Base-by-base conservation (phyloP, 495 filamentous ascomycete genomes). In the Chaetomium tenue region DNA sequence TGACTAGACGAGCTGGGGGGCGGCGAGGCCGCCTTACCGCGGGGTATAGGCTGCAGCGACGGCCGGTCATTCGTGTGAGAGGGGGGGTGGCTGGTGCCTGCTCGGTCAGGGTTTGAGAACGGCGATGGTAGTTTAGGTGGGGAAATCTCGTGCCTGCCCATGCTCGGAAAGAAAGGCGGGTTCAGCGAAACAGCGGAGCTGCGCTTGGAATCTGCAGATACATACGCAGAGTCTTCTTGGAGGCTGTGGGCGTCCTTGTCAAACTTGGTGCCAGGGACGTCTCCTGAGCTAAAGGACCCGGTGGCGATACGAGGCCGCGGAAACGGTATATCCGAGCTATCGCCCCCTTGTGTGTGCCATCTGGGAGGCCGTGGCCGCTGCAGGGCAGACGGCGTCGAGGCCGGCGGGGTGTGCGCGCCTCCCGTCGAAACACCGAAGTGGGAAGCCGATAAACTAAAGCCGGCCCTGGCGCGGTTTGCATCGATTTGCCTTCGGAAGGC, bases 401-500 rank as follows among this genome's bases (percentile, higher is more conserved):
- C 65, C 30, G 68, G 58, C 2, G 68, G 62, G 39, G 66, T 70
- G 46, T 67, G 63, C 59, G 60, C 42, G 50, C 57, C 30, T 46
- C 42, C 66, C 56, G 61, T 66, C 59, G 63, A 62, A 42, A 63
- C 70, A 60, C 57, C 71, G 61, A 88, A 79, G 61, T 82, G 77
- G 2, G 72, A 66, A n/a, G 61, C 72, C 44, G 81, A 82, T 53
- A 85, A 74, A 59, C 68, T 87, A 71, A 86, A 89, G 15, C 72
- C 74, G 23, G 64, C 20, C 33, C 48, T 74, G 46, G 77, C 76
- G 28, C 78, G 77, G 66, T 87, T 85, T 23, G 81, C 78, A 70
- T 91, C 89, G 12, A 86, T 82, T 69, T 91, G 89, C 58, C 82
- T 83, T 58, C 84, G 78, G 69, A 96, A 89, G 6, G 87, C 87